Evolutionary conservation across 495 filamentous ascomycete genomes (phyloP).

Genomic region (Penicillium silybi): DNA sequence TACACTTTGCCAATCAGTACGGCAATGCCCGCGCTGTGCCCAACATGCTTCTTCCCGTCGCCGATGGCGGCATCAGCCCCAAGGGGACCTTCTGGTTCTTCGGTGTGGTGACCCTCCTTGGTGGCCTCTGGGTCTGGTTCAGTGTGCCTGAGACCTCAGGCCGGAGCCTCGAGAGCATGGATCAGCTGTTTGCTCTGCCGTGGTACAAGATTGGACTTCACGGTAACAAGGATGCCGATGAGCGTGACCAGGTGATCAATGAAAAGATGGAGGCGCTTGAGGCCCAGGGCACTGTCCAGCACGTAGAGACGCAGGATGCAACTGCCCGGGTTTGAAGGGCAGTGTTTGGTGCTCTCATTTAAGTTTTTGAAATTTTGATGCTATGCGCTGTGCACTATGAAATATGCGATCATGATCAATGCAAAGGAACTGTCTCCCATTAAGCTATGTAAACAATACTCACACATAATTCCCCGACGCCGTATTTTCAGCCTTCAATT

Average conservation of each 20-base stretch:
- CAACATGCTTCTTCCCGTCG: slow-evolving; percentile 51
- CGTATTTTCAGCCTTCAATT: neutral
- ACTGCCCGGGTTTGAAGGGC: neutral
- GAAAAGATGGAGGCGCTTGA: slow-evolving; percentile 26
- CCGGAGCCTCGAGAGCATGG: slow-evolving; percentile 52
- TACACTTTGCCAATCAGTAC: slow-evolving; percentile 73
- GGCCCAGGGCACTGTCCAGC: slow-evolving; percentile 12
- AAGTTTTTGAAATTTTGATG: neutral
- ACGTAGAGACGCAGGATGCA: slow-evolving; percentile 11
- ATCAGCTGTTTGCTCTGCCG: slow-evolving; percentile 61
- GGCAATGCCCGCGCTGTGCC: slow-evolving; percentile 55
- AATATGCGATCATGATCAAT: neutral
- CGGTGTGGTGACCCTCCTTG: slow-evolving; percentile 55
- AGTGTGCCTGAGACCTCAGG: slow-evolving; percentile 42
- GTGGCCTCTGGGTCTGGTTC: slow-evolving; percentile 56
- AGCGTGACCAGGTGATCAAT: slow-evolving; percentile 33
- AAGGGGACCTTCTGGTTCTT: slow-evolving; percentile 69
- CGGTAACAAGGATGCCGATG: slow-evolving; percentile 55
- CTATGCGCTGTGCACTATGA: neutral
- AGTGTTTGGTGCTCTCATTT: neutral
- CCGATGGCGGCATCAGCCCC: slow-evolving; percentile 42
- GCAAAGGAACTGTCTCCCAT: neutral
- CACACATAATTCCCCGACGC: neutral
- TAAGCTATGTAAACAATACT: neutral
- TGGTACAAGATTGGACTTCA: slow-evolving; percentile 62